phyloP scores from a whole-genome alignment of 176 grass and related monocot genomes.

The Musa itinerans region DNA sequence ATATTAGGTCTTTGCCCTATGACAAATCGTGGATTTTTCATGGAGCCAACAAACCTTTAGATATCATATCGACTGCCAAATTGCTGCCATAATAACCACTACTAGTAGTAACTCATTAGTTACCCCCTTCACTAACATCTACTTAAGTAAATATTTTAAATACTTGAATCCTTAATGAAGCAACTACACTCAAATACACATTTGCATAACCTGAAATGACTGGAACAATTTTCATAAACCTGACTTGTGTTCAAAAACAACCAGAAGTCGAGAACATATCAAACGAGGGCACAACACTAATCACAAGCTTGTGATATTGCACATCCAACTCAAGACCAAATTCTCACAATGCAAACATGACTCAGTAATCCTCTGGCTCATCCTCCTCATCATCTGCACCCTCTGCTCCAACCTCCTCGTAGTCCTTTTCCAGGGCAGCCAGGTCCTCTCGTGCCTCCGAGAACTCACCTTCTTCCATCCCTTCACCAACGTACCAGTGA shows the following conservation, averaged over 20 bases:
- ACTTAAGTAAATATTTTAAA: too few species aligned
- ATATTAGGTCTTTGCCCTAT: too few species aligned
- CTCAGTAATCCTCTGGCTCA: slow-evolving; percentile 61
- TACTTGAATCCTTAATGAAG: too few species aligned
- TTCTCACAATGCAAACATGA: background rate
- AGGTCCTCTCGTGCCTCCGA: slow-evolving; percentile 80
- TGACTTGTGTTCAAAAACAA: background rate
- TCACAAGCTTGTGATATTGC: background rate
- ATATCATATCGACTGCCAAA: too few species aligned
- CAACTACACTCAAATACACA: too few species aligned
- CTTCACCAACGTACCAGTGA: slow-evolving; percentile 86
- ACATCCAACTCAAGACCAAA: background rate
- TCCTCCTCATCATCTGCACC: slow-evolving; percentile 60
- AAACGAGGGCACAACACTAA: background rate
- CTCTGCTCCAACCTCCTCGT: slow-evolving; percentile 69
- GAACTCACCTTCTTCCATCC: slow-evolving; percentile 89
- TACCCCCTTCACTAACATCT: too few species aligned
- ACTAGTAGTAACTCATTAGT: too few species aligned
- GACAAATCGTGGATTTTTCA: too few species aligned
- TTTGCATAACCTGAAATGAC: too few species aligned
- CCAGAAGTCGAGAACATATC: background rate
- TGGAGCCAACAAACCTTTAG: too few species aligned
- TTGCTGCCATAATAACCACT: too few species aligned
- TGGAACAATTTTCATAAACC: background rate
- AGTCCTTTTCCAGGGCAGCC: slow-evolving; percentile 85